Conservation (phyloP, 805 yeast species). For the Metschnikowia colocasiae region DNA sequence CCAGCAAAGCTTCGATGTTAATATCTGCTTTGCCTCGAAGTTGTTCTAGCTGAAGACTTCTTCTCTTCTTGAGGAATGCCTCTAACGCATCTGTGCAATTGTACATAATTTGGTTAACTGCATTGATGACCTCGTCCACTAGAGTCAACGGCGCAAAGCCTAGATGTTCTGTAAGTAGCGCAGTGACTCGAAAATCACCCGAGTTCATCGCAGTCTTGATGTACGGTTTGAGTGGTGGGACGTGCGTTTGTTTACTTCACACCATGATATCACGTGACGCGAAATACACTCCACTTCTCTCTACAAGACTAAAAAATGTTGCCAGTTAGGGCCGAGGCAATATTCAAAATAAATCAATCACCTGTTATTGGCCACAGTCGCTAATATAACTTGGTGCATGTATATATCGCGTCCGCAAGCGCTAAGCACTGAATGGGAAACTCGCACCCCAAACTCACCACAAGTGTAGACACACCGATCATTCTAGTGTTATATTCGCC, state of each 20-base stretch:
- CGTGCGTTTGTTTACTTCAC: constrained; percentile 1
- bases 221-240: not conserved
- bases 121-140: constrained; percentile 83
- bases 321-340: no score
- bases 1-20: constrained; percentile 8
- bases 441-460: not conserved
- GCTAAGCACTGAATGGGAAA: not conserved
- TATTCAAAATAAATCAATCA: not conserved
- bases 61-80: constrained; percentile 43
- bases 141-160: constrained; percentile 80
- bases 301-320: not conserved
- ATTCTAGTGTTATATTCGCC: not conserved
- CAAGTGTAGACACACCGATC: not conserved
- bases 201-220: constrained; percentile 13
- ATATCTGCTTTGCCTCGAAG: constrained; percentile 12
- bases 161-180: constrained; percentile 75
- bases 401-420: not conserved
- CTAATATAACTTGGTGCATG: not conserved
- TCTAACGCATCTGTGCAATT: constrained; percentile 79
- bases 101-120: constrained; percentile 79
- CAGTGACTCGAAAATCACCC: constrained; percentile 29
- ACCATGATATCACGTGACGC: not conserved
- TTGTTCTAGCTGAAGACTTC: constrained; percentile 17
- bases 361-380: not conserved
- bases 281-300: not conserved